Conservation (phyloP, 202 grass and related monocot genomes). For the Hordeum pubiflorum region DNA sequence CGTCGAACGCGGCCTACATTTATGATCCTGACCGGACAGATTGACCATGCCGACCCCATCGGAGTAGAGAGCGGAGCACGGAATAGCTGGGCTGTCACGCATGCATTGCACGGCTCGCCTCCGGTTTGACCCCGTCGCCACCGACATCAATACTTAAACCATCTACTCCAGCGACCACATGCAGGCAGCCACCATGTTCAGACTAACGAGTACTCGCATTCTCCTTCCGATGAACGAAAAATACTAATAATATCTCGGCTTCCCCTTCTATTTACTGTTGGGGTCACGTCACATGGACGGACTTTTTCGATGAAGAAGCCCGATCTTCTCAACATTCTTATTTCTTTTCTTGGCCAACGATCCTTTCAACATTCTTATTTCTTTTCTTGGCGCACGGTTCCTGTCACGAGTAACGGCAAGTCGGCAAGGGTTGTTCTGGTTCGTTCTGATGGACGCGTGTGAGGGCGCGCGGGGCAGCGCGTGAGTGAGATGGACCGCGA, state of each 20-base stretch:
- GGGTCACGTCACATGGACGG: not conserved
- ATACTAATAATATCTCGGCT: not conserved
- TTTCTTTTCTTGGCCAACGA: too few relatives aligned
- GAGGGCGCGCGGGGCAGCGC: too few relatives aligned
- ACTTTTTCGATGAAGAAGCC: not conserved
- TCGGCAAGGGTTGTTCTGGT: not conserved
- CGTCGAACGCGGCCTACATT: not conserved
- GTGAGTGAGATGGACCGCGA: not conserved
- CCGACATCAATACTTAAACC: not conserved
- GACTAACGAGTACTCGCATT: not conserved
- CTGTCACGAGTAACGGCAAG: not conserved
- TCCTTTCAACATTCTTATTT: not conserved
- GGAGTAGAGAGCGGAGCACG: not conserved
- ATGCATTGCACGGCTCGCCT: not conserved
- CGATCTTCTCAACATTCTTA: not conserved
- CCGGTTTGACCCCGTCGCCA: constrained; percentile 13
- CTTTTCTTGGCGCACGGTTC: not conserved
- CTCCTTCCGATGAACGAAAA: not conserved
- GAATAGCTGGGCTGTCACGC: not conserved
- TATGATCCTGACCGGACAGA: constrained; percentile 1
- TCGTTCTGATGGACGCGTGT: not conserved
- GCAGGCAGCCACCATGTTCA: not conserved
- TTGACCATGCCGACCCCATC: constrained; percentile 4
- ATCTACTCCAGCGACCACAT: not conserved
- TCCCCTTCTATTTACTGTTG: not conserved